A percentile compares a stretch with the other conserved stretches of the same genome.
Evolutionary conservation across 345 rosid species (phyloP).

Genomic region (Rhizophora mangle): DNA sequence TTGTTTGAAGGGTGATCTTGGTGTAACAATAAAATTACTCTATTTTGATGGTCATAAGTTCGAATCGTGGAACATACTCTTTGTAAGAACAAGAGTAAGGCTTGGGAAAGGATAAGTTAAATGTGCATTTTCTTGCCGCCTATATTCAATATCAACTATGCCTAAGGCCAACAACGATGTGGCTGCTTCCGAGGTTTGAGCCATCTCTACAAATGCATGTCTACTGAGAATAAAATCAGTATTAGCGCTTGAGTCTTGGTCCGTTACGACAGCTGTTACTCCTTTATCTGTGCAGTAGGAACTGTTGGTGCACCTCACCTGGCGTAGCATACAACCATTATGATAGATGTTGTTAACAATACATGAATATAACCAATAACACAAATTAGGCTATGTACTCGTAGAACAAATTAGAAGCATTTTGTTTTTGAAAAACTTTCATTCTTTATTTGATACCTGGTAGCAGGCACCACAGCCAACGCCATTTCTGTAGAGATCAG

Average conservation of each 20-base stretch:
- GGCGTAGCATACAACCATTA: background rate
- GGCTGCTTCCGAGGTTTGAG: conserved; percentile 52
- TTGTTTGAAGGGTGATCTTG: too few species aligned
- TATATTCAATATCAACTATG: conserved; percentile 52
- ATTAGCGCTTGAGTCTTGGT: conserved; percentile 43
- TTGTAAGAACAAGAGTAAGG: too few species aligned
- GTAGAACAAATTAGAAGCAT: background rate
- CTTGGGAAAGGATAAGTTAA: background rate
- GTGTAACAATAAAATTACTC: too few species aligned
- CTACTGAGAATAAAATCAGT: conserved; percentile 62
- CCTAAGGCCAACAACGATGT: conserved; percentile 45
- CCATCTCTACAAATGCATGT: conserved; percentile 54
- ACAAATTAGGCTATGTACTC: background rate
- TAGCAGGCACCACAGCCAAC: conserved; percentile 80
- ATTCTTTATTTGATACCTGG: conserved; percentile 37
- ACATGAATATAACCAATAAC: background rate
- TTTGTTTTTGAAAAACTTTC: background rate
- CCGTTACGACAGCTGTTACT: conserved; percentile 51
- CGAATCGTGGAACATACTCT: too few species aligned
- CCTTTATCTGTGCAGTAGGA: conserved; percentile 55
- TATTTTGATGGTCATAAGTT: too few species aligned
- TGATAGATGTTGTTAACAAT: too few species aligned
- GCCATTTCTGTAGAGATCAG: conserved; percentile 57
- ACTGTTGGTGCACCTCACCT: conserved; percentile 63
- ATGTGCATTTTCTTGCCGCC: conserved; percentile 37